These are phyloP conservation scores for Chytriomyces sp. DNA, from an alignment of 192 early-diverging fungal species.

Conservation along the genomic window DNA sequence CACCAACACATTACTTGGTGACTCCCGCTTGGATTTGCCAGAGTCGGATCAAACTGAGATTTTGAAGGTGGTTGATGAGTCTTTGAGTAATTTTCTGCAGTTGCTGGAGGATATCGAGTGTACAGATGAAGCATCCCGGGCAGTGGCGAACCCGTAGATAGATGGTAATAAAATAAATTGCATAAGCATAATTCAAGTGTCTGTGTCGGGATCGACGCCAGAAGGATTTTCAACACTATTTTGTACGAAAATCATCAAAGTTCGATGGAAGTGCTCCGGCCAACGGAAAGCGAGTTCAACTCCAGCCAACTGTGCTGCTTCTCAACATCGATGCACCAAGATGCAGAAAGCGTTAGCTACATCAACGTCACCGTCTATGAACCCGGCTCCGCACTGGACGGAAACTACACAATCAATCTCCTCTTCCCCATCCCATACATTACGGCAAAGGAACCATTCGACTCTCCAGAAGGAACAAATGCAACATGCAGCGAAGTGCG, in stretches of 20 bases:
- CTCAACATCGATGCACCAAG: background rate
- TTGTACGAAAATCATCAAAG: too few species aligned
- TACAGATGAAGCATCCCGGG: background rate
- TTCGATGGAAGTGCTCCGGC: too few species aligned
- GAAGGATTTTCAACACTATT: too few species aligned
- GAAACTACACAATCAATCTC: slow-evolving; percentile 16
- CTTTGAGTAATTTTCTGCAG: slow-evolving; percentile 19
- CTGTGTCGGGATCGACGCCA: too few species aligned
- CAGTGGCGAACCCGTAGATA: too few species aligned
- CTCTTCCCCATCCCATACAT: slow-evolving; percentile 15
- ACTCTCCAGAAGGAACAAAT: background rate
- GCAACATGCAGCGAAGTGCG: background rate
- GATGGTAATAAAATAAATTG: too few species aligned
- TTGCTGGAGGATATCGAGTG: slow-evolving; percentile 24
- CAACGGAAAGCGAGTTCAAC: too few species aligned
- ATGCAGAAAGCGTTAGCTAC: background rate
- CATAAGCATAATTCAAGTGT: too few species aligned
- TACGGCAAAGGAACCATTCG: slow-evolving; percentile 8
- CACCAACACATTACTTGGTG: background rate
- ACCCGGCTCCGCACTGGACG: background rate
- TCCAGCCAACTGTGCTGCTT: background rate
- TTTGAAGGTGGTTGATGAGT: slow-evolving; percentile 20
- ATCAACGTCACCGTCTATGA: slow-evolving; percentile 13
- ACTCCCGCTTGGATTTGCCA: too few species aligned
- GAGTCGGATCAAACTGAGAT: background rate